phyloP scores from a whole-genome alignment of 2,329 filamentous ascomycete genomes.

The Thelonectria rubi region DNA sequence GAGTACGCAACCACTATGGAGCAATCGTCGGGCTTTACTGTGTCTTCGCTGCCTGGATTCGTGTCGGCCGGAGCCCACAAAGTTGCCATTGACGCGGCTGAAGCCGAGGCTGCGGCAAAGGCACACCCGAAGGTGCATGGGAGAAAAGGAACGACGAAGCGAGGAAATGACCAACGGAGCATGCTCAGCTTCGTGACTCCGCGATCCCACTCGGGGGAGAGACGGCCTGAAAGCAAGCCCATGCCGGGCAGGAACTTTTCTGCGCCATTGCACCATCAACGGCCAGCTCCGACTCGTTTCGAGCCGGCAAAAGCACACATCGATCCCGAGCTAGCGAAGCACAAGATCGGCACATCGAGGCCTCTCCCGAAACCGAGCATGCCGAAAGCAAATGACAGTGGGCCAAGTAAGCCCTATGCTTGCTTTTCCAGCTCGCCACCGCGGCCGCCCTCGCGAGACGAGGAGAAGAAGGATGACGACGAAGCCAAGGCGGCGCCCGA shows the following conservation, averaged over 20 bases:
- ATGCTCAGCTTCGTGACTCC: conserved; percentile 53
- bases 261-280: conserved; percentile 36
- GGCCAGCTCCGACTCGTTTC: conserved; percentile 1
- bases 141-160: conserved; percentile 45
- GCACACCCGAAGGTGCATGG: conserved; percentile 27
- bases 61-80: conserved; percentile 68
- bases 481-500: conserved; percentile 42
- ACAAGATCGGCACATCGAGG: conserved; percentile 54
- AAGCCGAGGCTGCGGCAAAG: conserved; percentile 31
- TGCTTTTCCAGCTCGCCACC: conserved; percentile 68
- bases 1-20: conserved; percentile 71
- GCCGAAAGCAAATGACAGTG: conserved; percentile 37
- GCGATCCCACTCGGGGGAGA: conserved; percentile 27
- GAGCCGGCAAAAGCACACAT: conserved; percentile 37
- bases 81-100: conserved; percentile 46
- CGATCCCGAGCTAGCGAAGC: conserved; percentile 45
- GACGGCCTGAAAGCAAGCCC: conserved; percentile 24
- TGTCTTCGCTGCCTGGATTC: conserved; percentile 66
- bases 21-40: conserved; percentile 65
- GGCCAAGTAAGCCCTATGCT: conserved; percentile 58
- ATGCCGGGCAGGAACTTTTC: conserved; percentile 41
- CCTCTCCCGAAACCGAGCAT: conserved; percentile 48
- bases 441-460: conserved; percentile 38
- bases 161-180: conserved; percentile 52
- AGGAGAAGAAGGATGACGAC: conserved; percentile 37